Evolutionary conservation across 2,329 filamentous ascomycete genomes (phyloP), one percentile per base, ranked within the genome.

Genomic region (Colletotrichum endophyticum): DNA sequence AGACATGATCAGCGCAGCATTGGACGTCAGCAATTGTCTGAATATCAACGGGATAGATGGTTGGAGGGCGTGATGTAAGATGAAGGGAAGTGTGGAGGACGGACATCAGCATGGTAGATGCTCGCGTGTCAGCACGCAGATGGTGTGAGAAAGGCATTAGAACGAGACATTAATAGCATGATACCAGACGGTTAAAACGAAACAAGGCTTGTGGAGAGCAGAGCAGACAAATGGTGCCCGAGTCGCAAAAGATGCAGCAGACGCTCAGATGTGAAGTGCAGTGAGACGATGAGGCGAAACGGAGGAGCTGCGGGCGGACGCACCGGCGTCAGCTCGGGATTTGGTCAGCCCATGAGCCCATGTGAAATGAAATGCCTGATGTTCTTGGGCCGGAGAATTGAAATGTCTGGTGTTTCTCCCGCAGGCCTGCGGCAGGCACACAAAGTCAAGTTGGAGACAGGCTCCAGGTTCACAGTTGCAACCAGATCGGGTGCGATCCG

Each of bases 101-200:
- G 22, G 30, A 30, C 11, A 56, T 27, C 34, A 39, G 62, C 71
- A 70, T 70, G 74, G 63, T 64, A 70, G 28, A 69, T 74, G 57
- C 64, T 67, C 70, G 63, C 36, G 69, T 62, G 61, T 25, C 64
- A 63, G 70, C 49, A 66, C 57, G 25, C 30, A 36, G 27, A 36
- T 44, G 44, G 70, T 59, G 44, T 63, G 27, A 69, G 57, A 28
- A 53, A 49, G 34, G 32, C 28, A 66, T 67, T 49, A 44, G 49
- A 49, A 74, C 49, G 64, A 76, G 70, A 76, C 64, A 70, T 59
- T 74, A 76, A 76, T 70, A 76, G 64, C 70, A 74, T 70, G 74
- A 76, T 74, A 76, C 74, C 70, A 74, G 74, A 76, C 36, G 74
- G 66, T 74, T 27, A 66, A 74, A 76, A 74, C 71, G 59, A 62